These are phyloP conservation scores for Fraxinus albicans DNA, from an alignment of 305 asterid species.

Conservation along the genomic window DNA sequence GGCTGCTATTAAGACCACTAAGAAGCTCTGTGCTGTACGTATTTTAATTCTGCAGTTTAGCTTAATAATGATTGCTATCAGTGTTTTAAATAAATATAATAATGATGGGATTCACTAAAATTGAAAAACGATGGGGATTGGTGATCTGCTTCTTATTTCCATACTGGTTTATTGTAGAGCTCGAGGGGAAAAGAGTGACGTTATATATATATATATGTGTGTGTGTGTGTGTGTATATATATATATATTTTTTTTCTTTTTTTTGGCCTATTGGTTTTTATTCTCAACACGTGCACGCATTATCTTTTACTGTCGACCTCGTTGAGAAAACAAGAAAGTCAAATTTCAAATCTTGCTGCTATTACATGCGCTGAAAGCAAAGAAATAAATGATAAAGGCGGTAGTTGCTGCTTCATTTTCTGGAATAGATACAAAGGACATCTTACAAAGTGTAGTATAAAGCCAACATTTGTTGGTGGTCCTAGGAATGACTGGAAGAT, in stretches of 20 bases:
- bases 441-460: neutral
- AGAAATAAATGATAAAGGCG: neutral
- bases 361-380: neutral
- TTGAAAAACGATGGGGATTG: neutral
- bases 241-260: no score
- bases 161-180: neutral
- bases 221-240: no score
- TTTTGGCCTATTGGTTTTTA: neutral
- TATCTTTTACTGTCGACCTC: neutral
- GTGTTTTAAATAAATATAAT: neutral
- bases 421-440: neutral
- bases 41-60: neutral
- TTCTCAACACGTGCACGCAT: neutral
- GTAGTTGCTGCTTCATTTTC: neutral
- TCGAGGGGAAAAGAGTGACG: neutral
- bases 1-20: slow-evolving; percentile 60
- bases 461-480: neutral
- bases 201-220: no score
- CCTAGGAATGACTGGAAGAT: neutral
- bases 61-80: neutral
- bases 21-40: slow-evolving; percentile 92
- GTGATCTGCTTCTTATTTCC: neutral
- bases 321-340: neutral
- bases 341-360: neutral
- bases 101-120: neutral